phyloP scores from a whole-genome alignment of 345 rosid species.

The Aquilaria yunnanensis region DNA sequence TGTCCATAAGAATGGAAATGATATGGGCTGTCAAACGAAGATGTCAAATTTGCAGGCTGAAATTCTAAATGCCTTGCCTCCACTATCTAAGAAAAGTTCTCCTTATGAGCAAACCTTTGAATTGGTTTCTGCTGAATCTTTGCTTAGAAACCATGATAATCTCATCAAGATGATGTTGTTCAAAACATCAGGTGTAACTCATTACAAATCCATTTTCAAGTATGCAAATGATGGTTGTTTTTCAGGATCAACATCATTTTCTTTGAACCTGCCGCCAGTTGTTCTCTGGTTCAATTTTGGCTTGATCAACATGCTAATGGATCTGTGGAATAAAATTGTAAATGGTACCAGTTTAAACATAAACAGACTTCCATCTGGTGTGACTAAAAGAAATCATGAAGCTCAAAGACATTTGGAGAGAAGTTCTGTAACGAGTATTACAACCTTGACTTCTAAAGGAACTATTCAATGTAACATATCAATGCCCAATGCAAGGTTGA shows the following conservation, averaged over 20 bases:
- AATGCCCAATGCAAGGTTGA: slow-evolving; percentile 55
- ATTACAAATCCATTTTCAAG: slow-evolving; percentile 30
- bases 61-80: slow-evolving; percentile 63
- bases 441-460: slow-evolving; percentile 31
- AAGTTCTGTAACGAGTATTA: slow-evolving; percentile 20
- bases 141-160: slow-evolving; percentile 27
- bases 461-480: slow-evolving; percentile 50
- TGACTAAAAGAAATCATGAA: slow-evolving; percentile 15
- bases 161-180: slow-evolving; percentile 53
- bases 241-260: slow-evolving; percentile 39
- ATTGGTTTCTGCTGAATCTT: slow-evolving; percentile 30
- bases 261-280: slow-evolving; percentile 59
- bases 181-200: slow-evolving; percentile 46
- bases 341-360: slow-evolving; percentile 20
- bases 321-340: slow-evolving; percentile 48
- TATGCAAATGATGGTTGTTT: slow-evolving; percentile 34
- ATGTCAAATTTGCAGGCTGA: slow-evolving; percentile 54
- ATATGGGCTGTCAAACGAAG: slow-evolving; percentile 22
- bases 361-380: slow-evolving; percentile 16
- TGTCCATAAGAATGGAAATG: slow-evolving; percentile 9
- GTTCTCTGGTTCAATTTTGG: slow-evolving; percentile 63
- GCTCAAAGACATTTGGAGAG: slow-evolving; percentile 18
- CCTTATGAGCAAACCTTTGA: slow-evolving; percentile 26
- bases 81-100: slow-evolving; percentile 24
- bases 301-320: slow-evolving; percentile 41